Base-by-base conservation (phyloP, 2,329 filamentous ascomycete species). In the Penicillium sp. region DNA sequence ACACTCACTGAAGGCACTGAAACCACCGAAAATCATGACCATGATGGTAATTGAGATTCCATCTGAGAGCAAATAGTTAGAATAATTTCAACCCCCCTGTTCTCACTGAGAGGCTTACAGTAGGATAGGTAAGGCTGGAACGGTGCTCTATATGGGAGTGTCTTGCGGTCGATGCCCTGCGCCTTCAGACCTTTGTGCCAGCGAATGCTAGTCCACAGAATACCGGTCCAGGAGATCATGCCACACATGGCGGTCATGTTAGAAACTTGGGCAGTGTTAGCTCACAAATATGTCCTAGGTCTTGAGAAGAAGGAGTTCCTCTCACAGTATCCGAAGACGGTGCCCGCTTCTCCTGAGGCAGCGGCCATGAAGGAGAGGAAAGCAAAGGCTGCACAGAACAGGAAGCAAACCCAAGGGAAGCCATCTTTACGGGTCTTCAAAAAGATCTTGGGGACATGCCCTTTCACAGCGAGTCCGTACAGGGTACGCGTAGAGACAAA, bases 21-120 rank as follows among this genome's bases (percentile, higher is more conserved):
- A 55, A 7, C 53, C 53, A 21, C 52, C 54, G 18, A 55, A 57
- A 4, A 57, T 48, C 3, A 55, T 46, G 1, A 55, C 52, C 20
- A 56, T 39, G 14, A 49, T 41, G 36, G 48, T 48, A 7, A 57
- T 36, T 28, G 35, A 40, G 11, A 51, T 51, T 21, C 46, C 48
- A 31, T 50, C 46, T 51, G 17, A 19, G 29, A 19, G 9, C 11
- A 16, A n/a, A 23, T 17, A 25, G 27, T 20, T n/a, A n/a, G n/a
- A 8, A 8, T 14, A 2, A 1, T 11, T 27, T 7, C 11, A n/a
- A 9, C 7, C 10, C 9, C 9, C 2, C 17, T 9, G 27, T 15
- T 8, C 10, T 27, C 3, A 18, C 10, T 28, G 14, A n/a, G 7
- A n/a, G n/a, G 31, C 39, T 33, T 16, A 41, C 42, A 45, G 19